Evolutionary conservation across 495 filamentous ascomycete species (phyloP), one percentile per base, ranked within the genome.

Genomic region (Penicillium fimorum): DNA sequence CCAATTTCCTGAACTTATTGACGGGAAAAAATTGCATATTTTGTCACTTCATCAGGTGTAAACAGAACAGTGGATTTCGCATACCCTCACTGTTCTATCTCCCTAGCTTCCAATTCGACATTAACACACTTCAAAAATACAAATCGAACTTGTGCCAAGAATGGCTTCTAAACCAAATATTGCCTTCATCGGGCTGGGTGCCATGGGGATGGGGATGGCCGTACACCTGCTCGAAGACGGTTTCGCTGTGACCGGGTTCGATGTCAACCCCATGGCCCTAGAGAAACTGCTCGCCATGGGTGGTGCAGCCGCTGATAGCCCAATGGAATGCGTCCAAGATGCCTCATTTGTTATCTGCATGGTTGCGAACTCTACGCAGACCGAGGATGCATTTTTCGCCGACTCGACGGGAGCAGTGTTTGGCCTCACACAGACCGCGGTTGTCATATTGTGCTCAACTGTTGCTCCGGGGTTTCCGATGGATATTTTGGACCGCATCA

Each of bases 281-380:
- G 55, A 57, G 40, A 57, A 29, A 46, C 41, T 57, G 40, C 47
- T 57, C 7, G 55, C 55, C 37, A 57, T 57, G 55, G 55, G 55
- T 32, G 55, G 55, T 12, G 22, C 38, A 1, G 27, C 47, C 13
- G 47, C 55, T 27, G 15, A 25, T 10, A 57, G 40, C 37, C 55
- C 55, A 35, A 43, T 13, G 13, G 47, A 57, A 51, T 51, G 55
- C 40, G 55, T 27, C 11, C 38, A 51, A 45, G 47, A 29, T 18
- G 55, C 55, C n/a, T 44, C 37, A 24, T 45, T 57, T 17, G 11
- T 57, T 35, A 45, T 57, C 5, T 57, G 47, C 47, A 57, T 57
- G 55, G 47, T 57, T 25, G 47, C 55, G 11, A 57, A 57, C 24
- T 44, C 47, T 30, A 38, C 11, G 20, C 55, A 57, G 20, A 51